Evolutionary conservation across 352 stramenopile genomes (phyloP).

Genomic region (Phytophthora lateralis): DNA sequence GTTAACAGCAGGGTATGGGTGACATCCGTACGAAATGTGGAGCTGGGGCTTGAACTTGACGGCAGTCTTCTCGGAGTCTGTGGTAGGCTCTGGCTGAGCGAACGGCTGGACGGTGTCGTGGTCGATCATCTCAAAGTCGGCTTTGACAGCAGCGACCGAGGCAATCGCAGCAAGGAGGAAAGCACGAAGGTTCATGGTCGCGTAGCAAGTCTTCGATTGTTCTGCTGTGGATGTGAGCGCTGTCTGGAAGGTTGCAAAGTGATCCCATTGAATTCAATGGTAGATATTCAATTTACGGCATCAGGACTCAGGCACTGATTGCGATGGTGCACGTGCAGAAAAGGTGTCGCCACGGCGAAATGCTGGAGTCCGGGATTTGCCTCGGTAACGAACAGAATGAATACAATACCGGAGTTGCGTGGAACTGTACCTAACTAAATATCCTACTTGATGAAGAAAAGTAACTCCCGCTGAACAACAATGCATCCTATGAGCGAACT

Average conservation of each 20-base stretch:
- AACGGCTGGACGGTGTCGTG: constrained; percentile 18
- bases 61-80: constrained; percentile 14
- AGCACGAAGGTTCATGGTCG: constrained; percentile 5
- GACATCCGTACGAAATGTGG: constrained; percentile 8
- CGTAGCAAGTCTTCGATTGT: neutral
- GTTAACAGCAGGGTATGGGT: constrained; percentile 17
- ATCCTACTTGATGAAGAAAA: no score
- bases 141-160: neutral
- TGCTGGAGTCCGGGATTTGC: no score
- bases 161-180: constrained; percentile 1
- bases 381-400: no score
- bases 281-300: no score
- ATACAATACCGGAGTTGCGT: no score
- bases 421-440: no score
- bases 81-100: constrained; percentile 1
- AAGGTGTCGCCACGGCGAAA: neutral
- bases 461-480: no score
- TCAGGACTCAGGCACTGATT: no score
- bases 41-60: constrained; percentile 19
- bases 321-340: constrained; percentile 7
- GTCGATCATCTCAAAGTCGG: constrained; percentile 1
- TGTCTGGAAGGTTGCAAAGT: neutral
- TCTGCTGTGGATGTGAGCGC: neutral
- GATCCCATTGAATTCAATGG: neutral
- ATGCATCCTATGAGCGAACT: no score